Percentiles rank a stretch among this genome's conserved stretches.
Evolutionary conservation across 148 eudicot genomes (phyloP).

Genomic region (Cornus controversa): DNA sequence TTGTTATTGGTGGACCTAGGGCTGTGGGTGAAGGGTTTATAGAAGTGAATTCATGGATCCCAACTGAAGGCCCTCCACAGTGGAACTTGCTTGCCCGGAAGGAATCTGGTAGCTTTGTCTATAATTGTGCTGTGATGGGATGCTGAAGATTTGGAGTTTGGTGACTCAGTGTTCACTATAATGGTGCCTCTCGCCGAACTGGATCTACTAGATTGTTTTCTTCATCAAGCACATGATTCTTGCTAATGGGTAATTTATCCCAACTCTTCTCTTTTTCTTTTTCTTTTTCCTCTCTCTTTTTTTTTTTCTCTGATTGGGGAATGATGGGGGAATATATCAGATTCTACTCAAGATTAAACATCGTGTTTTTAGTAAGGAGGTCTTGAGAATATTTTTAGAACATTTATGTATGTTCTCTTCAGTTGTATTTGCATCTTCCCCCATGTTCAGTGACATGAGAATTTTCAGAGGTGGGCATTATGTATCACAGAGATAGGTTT

Average conservation of each 20-base stretch:
- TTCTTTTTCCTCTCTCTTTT: not conserved
- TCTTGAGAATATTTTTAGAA: constrained; percentile 37
- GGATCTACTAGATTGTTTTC: constrained; percentile 24
- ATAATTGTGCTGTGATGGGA: constrained; percentile 96
- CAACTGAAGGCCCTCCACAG: constrained; percentile 57
- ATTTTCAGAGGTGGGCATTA: constrained; percentile 18
- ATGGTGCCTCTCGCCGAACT: constrained; percentile 9
- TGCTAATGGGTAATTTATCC: constrained; percentile 50
- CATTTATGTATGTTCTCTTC: constrained; percentile 29
- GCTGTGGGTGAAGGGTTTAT: constrained; percentile 50
- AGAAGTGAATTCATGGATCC: constrained; percentile 83
- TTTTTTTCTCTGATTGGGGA: constrained; percentile 21
- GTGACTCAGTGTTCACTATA: constrained; percentile 8
- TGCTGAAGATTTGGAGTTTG: constrained; percentile 48
- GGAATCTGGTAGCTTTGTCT: constrained; percentile 75
- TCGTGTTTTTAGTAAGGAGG: constrained; percentile 30
- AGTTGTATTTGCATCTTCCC: constrained; percentile 34
- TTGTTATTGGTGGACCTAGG: constrained; percentile 79
- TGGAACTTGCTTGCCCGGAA: constrained; percentile 72
- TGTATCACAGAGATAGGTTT: constrained; percentile 45
- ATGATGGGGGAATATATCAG: constrained; percentile 30
- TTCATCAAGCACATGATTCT: constrained; percentile 32
- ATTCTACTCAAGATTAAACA: constrained; percentile 43
- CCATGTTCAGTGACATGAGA: constrained; percentile 24
- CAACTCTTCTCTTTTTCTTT: constrained; percentile 16